A percentile compares a stretch with the other conserved stretches of the same genome.
These are phyloP conservation scores for Ganoderma boninense DNA, from an alignment of 1,284 basidiomycete genomes.

Conservation along the genomic window DNA sequence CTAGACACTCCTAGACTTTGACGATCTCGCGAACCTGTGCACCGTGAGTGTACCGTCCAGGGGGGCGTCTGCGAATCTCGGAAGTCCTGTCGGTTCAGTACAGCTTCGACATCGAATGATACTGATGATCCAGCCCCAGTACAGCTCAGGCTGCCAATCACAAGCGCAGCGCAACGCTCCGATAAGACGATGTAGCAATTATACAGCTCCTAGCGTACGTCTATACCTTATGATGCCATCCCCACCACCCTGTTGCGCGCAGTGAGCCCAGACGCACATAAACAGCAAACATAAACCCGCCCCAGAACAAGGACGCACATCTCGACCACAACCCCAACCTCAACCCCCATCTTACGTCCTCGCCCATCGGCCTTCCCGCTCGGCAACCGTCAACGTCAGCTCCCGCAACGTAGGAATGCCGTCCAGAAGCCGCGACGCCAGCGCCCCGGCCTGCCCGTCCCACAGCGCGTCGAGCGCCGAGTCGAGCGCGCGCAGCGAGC, in stretches of 20 bases:
- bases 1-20: not conserved
- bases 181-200: not conserved
- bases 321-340: not conserved
- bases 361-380: not conserved
- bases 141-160: not conserved
- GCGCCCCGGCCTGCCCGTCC: not conserved
- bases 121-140: not conserved
- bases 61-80: conserved; percentile 1
- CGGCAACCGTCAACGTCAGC: conserved; percentile 2
- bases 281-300: not conserved
- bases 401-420: conserved; percentile 5
- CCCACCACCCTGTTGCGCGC: not conserved
- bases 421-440: not conserved
- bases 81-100: not conserved
- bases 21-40: not conserved
- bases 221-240: not conserved
- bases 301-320: not conserved
- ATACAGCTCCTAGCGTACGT: not conserved
- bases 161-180: not conserved
- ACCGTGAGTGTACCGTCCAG: not conserved
- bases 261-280: not conserved
- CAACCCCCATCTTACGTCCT: not conserved
- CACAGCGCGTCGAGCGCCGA: conserved; percentile 10
- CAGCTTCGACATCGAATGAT: conserved; percentile 6
- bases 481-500: conserved; percentile 15